These are phyloP conservation scores for Agroathelia rolfsii DNA, from an alignment of 1,284 basidiomycete species.

Conservation along the genomic window DNA sequence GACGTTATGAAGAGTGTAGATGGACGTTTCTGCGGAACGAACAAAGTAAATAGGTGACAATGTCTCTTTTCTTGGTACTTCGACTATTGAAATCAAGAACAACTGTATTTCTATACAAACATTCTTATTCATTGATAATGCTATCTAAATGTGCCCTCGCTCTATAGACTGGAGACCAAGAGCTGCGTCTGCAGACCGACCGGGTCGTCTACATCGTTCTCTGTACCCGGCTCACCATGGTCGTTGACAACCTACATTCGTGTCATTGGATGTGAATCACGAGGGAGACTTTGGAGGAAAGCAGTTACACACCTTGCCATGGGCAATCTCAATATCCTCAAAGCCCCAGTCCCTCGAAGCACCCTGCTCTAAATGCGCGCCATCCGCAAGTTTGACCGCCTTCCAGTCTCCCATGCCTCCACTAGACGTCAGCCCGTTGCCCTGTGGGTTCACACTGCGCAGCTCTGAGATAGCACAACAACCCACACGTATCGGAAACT, in stretches of 20 bases:
- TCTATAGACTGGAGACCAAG: conserved; percentile 35
- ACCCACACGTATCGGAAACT: conserved; percentile 47
- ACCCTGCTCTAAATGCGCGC: conserved; percentile 49
- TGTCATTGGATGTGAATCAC: no score
- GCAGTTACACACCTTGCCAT: conserved; percentile 30
- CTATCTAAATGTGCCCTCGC: no score
- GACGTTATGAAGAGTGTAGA: conserved; percentile 40
- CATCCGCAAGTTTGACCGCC: conserved; percentile 38
- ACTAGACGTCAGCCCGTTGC: no score
- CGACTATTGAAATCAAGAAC: no score
- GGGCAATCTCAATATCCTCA: conserved; percentile 50
- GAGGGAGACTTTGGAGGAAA: background rate
- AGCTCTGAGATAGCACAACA: conserved; percentile 64
- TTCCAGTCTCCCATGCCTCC: conserved; percentile 35
- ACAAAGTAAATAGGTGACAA: no score
- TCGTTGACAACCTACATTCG: conserved; percentile 48
- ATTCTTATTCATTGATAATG: no score
- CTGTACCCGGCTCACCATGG: conserved; percentile 49
- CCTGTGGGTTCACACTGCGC: no score
- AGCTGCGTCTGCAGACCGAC: conserved; percentile 40
- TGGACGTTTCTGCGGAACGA: no score
- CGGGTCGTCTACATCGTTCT: conserved; percentile 43
- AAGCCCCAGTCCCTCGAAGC: conserved; percentile 72
- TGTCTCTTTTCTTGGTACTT: no score
- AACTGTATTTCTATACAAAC: no score